phyloP scores from a whole-genome alignment of 176 grass and related monocot species.

The Neostapfia colusana region DNA sequence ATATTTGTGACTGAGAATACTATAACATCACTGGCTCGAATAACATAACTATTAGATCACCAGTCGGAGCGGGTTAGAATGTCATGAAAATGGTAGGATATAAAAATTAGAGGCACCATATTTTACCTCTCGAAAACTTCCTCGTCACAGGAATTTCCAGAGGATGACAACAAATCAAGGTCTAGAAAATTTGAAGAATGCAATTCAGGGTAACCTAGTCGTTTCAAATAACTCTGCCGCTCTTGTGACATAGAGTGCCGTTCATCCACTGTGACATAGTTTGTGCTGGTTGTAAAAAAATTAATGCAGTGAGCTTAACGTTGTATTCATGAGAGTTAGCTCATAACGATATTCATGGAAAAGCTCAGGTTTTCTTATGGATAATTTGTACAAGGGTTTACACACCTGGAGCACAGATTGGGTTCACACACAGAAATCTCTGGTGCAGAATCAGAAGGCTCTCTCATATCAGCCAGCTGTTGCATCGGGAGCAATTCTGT shows the following conservation, averaged over 20 bases:
- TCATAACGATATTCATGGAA: not conserved
- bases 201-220: constrained; percentile 60
- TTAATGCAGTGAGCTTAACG: constrained; percentile 2
- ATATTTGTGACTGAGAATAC: not conserved
- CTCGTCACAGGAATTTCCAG: constrained; percentile 84
- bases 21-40: not conserved
- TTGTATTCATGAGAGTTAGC: constrained; percentile 14
- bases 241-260: constrained; percentile 64
- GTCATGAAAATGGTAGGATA: not conserved
- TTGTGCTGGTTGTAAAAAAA: constrained; percentile 40
- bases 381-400: constrained; percentile 10
- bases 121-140: constrained; percentile 74
- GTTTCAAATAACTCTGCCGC: constrained; percentile 52
- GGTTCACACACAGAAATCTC: constrained; percentile 68
- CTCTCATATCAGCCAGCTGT: constrained; percentile 53
- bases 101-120: constrained; percentile 11
- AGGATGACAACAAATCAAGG: constrained; percentile 84
- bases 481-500: constrained; percentile 55
- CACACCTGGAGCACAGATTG: constrained; percentile 59
- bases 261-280: constrained; percentile 43
- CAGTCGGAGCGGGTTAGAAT: constrained; percentile 11
- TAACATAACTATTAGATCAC: not conserved
- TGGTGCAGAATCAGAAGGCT: constrained; percentile 76
- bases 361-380: constrained; percentile 1
- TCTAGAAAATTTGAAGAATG: constrained; percentile 94